A percentile compares a stretch with the other conserved stretches of the same genome.
Evolutionary conservation across 2,329 filamentous ascomycete species (phyloP).

Genomic region (Neonectria hederae): DNA sequence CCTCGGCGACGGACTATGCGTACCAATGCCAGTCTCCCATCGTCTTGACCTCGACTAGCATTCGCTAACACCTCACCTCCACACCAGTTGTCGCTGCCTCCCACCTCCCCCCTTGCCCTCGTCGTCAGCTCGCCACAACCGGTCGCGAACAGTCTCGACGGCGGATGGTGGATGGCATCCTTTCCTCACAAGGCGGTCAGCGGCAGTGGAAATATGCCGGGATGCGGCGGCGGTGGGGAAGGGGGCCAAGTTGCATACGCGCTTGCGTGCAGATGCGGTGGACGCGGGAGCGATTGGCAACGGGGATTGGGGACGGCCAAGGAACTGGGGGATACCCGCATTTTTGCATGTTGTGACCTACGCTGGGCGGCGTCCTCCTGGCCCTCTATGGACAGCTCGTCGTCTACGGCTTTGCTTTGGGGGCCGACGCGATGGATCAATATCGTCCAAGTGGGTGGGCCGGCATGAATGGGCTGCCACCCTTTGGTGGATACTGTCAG

Average conservation of each 20-base stretch:
- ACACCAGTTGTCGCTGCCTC: background rate
- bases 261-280: conserved; percentile 25
- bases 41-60: background rate
- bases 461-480: background rate
- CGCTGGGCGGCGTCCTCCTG: background rate
- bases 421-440: conserved; percentile 7
- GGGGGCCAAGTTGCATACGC: background rate
- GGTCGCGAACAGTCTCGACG: background rate
- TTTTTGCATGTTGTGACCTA: conserved; percentile 26
- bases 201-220: conserved; percentile 5
- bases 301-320: conserved; percentile 8
- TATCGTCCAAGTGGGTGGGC: conserved; percentile 21
- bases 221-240: background rate
- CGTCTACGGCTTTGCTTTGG: conserved; percentile 6
- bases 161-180: background rate
- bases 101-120: background rate
- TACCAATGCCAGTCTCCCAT: background rate
- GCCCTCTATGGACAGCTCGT: background rate
- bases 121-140: conserved; percentile 16
- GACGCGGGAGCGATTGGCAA: conserved; percentile 24
- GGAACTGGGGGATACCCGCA: conserved; percentile 29
- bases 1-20: background rate
- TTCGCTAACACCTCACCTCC: background rate
- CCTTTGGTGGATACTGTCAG: conserved; percentile 4
- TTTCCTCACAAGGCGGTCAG: conserved; percentile 19